Percentiles rank a stretch among this genome's conserved stretches.
Evolutionary conservation across 164 flowering plant genomes (phyloP).

Genomic region (Macadamia integrifolia): DNA sequence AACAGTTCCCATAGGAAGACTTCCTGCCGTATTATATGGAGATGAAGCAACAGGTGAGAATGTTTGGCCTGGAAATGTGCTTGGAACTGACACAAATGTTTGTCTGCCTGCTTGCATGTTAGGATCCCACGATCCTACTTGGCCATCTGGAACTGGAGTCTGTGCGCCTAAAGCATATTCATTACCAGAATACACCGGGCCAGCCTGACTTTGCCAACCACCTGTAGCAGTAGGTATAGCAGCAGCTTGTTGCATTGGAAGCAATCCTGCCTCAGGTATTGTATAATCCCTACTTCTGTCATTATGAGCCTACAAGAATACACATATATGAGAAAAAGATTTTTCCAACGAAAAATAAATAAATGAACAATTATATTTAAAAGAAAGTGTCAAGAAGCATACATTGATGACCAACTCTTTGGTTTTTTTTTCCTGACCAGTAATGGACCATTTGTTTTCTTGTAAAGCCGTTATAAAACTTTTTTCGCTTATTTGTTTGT

Average conservation of each 20-base stretch:
- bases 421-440: conserved; percentile 4
- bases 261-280: conserved; percentile 42
- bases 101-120: conserved; percentile 30
- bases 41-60: conserved; percentile 26
- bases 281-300: conserved; percentile 89
- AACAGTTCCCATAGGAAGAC: conserved; percentile 2
- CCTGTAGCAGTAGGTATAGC: conserved; percentile 27
- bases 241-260: conserved; percentile 41
- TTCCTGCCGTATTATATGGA: conserved; percentile 25
- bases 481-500: conserved; percentile 6
- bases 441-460: conserved; percentile 14
- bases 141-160: conserved; percentile 27
- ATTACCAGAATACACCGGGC: conserved; percentile 28
- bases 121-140: conserved; percentile 50
- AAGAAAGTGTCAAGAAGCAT: conserved; percentile 12
- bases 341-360: not conserved
- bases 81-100: conserved; percentile 31
- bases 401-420: conserved; percentile 8
- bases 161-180: conserved; percentile 24
- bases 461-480: conserved; percentile 16
- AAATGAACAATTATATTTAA: too few species aligned
- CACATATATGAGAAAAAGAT: not conserved
- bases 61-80: conserved; percentile 44
- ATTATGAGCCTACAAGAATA: conserved; percentile 48
- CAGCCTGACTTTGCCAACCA: conserved; percentile 46